Evolutionary conservation across 2,329 filamentous ascomycete genomes (phyloP).

Genomic region (Fusarium stilboides): DNA sequence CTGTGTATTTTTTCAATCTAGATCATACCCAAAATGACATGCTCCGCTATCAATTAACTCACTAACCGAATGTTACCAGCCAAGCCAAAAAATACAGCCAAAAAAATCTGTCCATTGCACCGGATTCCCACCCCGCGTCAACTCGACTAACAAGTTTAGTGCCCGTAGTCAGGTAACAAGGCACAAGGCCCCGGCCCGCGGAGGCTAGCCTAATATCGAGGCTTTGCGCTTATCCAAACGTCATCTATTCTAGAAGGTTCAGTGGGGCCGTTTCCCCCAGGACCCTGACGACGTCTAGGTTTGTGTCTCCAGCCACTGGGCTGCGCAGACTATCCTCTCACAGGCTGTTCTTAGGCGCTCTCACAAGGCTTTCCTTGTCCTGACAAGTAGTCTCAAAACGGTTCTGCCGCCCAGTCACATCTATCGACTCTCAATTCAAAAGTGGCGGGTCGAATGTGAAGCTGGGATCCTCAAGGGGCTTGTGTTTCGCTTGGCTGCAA

Average conservation of each 20-base stretch:
- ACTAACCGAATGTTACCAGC: constrained; percentile 14
- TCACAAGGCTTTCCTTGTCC: constrained; percentile 18
- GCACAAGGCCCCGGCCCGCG: constrained; percentile 22
- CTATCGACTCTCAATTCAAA: constrained; percentile 1
- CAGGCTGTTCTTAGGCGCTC: constrained; percentile 24
- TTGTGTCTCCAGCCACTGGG: constrained; percentile 24
- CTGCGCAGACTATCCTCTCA: constrained; percentile 5
- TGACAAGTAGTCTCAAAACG: constrained; percentile 19
- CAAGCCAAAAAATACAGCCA: constrained; percentile 9
- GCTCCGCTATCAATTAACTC: constrained; percentile 13
- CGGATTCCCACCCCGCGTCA: constrained; percentile 29
- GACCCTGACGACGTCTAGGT: constrained; percentile 22
- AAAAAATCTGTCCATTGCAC: constrained; percentile 20
- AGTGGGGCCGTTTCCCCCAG: constrained; percentile 53
- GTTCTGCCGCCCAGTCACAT: constrained; percentile 14
- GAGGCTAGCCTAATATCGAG: constrained; percentile 50
- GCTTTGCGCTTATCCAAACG: constrained; percentile 54
- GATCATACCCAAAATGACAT: constrained; percentile 3
- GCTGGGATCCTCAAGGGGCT: constrained; percentile 24
- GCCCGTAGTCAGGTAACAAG: constrained; percentile 31
- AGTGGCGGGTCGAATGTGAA: constrained; percentile 29
- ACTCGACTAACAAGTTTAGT: constrained; percentile 44
- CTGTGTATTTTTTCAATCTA: background rate
- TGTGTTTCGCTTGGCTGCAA: constrained; percentile 45
- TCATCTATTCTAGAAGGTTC: constrained; percentile 62